Evolutionary conservation across 169 alveolate species (phyloP).

Genomic region (Eimeria sp.): DNA sequence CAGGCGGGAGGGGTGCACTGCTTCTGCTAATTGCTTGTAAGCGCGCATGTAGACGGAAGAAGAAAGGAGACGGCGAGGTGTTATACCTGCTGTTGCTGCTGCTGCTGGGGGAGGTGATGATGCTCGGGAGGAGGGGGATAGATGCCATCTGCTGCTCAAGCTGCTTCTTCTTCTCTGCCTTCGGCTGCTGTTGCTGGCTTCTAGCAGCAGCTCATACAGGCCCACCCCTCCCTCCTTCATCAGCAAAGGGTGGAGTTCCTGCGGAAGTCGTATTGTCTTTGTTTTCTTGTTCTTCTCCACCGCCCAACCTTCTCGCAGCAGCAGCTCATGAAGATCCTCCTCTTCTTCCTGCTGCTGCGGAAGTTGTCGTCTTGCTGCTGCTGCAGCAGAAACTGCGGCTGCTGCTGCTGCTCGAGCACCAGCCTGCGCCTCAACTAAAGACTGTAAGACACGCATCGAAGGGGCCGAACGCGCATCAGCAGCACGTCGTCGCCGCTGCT

Average conservation of each 20-base stretch:
- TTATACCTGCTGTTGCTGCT: background rate
- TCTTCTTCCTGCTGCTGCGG: constrained; percentile 1
- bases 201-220: constrained; percentile 20
- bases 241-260: background rate
- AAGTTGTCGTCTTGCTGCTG: background rate
- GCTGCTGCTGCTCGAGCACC: constrained; percentile 32
- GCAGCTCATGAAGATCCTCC: background rate
- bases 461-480: background rate
- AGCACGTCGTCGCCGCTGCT: constrained; percentile 40
- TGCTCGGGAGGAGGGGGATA: background rate
- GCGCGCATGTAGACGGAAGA: background rate
- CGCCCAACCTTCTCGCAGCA: constrained; percentile 13
- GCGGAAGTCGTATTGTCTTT: background rate
- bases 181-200: background rate
- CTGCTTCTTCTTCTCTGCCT: background rate
- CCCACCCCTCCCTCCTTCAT: constrained; percentile 29
- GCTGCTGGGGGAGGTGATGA: background rate
- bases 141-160: background rate
- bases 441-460: background rate
- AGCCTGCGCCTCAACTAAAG: background rate
- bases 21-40: constrained; percentile 9
- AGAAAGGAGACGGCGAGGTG: background rate
- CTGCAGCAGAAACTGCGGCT: background rate
- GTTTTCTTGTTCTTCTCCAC: background rate
- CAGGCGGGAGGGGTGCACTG: constrained; percentile 22